Evolutionary conservation across 441 rosid genomes (phyloP), one percentile per base, ranked within the genome.

Genomic region (Populus tomentosa): DNA sequence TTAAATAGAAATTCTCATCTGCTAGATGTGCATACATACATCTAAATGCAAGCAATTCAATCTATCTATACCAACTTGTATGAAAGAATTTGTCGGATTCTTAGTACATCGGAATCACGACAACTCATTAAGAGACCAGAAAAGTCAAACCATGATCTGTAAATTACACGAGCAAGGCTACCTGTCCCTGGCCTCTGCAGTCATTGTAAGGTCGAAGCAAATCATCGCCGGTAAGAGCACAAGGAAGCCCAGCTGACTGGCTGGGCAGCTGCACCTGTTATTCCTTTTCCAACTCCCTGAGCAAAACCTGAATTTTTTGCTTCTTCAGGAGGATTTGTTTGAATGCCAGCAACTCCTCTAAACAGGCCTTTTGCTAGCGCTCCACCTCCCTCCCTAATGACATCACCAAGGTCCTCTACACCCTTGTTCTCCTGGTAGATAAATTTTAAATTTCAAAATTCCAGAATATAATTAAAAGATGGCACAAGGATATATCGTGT

Each of bases 331-430:
- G 99, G 99, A 84, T 97, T 94, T 14, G 98, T 93, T 80, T 94
- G 84, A 85, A 97, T 97, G 73, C 99, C 98, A 69, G 99, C 93
- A 77, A 97, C 98, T 79, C 99, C 99, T 90, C 99, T 90, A 77
- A 94, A 93, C 59, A 97, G 82, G 67, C 99, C 98, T 85, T 97
- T 97, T 62, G 98, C 99, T 18, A 97, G 84, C 78, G 98, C 99
- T 78, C 99, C 99, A 78, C 99, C 99, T 82, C 99, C 99, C 86
- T 89, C 99, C 87, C 99, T 87, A 77, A 97, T 91, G 76, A 97
- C 93, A 87, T 89, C 99, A 79, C 97, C 94, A 65, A 97, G 84
- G 88, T 94, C 98, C 83, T 94, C 99, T 14, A 97, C 98, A 76
- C 98, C 98, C 86, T 94, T 97, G 85, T 83, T 94, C 75, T 93